Percentiles rank a stretch among this genome's conserved stretches.
phyloP scores from a whole-genome alignment of 2,329 filamentous ascomycete species.

The Helotiales sp. region DNA sequence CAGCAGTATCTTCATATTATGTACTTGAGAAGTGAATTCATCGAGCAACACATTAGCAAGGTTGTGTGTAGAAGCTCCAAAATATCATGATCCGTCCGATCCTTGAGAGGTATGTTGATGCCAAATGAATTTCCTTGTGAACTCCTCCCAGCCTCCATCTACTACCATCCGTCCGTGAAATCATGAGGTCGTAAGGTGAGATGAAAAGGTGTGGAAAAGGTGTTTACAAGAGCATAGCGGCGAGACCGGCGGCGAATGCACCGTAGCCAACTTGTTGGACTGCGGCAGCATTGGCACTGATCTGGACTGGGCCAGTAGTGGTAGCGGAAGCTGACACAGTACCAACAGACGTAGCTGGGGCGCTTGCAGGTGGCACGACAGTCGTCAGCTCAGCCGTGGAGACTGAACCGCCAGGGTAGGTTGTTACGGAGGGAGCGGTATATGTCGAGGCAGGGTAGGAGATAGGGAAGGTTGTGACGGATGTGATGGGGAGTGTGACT shows the following conservation, averaged over 20 bases:
- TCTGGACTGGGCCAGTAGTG: conserved; percentile 15
- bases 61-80: conserved; percentile 22
- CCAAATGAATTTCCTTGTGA: conserved; percentile 25
- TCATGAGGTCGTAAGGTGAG: conserved; percentile 16
- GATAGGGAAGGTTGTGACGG: background rate
- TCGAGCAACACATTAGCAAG: conserved; percentile 24
- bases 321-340: conserved; percentile 6
- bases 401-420: conserved; percentile 43
- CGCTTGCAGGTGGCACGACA: conserved; percentile 11
- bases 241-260: conserved; percentile 27
- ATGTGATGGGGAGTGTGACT: conserved; percentile 11
- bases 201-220: conserved; percentile 4
- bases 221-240: conserved; percentile 29
- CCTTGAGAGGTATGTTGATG: conserved; percentile 13
- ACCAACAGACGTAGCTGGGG: conserved; percentile 5
- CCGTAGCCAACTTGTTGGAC: conserved; percentile 25
- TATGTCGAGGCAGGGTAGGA: conserved; percentile 44
- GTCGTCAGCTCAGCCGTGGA: background rate
- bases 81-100: conserved; percentile 19
- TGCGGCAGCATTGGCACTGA: conserved; percentile 19
- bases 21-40: conserved; percentile 24
- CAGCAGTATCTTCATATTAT: conserved; percentile 18
- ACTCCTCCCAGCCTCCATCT: conserved; percentile 15
- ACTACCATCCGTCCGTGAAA: conserved; percentile 10
- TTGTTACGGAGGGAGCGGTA: conserved; percentile 40